Conservation (phyloP, 495 filamentous ascomycete genomes). For the Aspergillus baeticus region DNA sequence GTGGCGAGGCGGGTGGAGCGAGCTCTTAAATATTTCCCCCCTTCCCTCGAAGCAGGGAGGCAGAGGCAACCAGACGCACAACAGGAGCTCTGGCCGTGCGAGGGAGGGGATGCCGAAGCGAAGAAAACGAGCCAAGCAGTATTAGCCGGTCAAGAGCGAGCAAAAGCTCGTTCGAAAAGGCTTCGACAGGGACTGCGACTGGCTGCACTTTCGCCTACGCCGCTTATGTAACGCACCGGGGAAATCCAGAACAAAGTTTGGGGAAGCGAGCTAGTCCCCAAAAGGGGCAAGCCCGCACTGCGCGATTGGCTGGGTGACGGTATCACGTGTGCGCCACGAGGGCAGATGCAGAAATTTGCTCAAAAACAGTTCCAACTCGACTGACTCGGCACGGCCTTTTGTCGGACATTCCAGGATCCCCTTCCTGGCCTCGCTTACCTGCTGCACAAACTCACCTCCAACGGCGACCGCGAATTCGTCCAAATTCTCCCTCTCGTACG, state of each 20-base stretch:
- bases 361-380: too few relatives aligned
- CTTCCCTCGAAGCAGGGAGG: neutral
- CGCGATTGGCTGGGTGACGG: neutral
- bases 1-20: neutral
- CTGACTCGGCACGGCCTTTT: too few relatives aligned
- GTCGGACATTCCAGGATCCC: too few relatives aligned
- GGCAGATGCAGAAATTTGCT: neutral
- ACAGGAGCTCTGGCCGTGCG: neutral
- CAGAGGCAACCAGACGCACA: neutral
- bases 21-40: neutral
- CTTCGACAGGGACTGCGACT: neutral
- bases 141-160: neutral
- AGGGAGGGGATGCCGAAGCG: neutral
- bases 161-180: neutral
- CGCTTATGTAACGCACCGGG: neutral
- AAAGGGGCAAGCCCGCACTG: neutral
- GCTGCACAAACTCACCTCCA: too few relatives aligned
- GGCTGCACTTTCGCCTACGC: too few relatives aligned
- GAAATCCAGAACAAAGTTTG: neutral
- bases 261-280: neutral
- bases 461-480: too few relatives aligned
- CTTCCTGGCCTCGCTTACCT: too few relatives aligned
- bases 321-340: conserved; percentile 1
- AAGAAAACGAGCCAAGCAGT: too few relatives aligned
- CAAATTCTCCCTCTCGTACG: too few relatives aligned